Evolutionary conservation across 345 rosid species (phyloP).

Genomic region (Acer campestre): DNA sequence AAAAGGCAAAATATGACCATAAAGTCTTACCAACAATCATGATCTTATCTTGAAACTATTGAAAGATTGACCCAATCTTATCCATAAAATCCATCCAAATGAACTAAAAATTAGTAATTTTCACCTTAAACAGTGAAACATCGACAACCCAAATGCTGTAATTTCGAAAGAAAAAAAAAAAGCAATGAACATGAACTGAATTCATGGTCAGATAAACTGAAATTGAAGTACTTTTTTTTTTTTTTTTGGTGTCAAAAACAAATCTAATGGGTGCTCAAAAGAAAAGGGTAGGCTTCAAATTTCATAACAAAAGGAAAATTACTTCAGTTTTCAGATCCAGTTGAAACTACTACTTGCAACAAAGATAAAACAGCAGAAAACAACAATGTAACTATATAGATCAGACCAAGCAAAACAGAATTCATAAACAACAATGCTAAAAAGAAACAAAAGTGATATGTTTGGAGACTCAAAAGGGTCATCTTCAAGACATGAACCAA

Average conservation of each 20-base stretch:
- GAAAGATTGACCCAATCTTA: background rate
- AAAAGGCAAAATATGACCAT: background rate
- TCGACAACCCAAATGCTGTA: background rate
- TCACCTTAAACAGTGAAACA: background rate
- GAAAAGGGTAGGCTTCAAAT: slow-evolving; percentile 9
- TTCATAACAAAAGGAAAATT: slow-evolving; percentile 6
- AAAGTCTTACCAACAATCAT: background rate
- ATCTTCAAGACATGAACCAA: too few relatives aligned
- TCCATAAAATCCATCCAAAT: background rate
- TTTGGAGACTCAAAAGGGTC: too few relatives aligned
- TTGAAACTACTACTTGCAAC: slow-evolving; percentile 5
- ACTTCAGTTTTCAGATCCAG: slow-evolving; percentile 48
- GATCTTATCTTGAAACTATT: background rate
- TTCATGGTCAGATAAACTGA: slow-evolving; percentile 12
- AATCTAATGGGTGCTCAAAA: background rate
- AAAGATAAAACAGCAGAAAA: background rate
- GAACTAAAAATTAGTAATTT: background rate
- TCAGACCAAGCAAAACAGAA: slow-evolving; percentile 8
- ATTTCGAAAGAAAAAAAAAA: background rate
- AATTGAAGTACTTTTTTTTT: background rate
- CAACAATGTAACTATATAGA: background rate
- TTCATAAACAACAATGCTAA: background rate
- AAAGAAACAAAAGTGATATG: background rate
- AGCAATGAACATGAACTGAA: background rate
- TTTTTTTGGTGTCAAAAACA: background rate